phyloP scores from a whole-genome alignment of 2,329 filamentous ascomycete species.

The Xylariaceae sp. region DNA sequence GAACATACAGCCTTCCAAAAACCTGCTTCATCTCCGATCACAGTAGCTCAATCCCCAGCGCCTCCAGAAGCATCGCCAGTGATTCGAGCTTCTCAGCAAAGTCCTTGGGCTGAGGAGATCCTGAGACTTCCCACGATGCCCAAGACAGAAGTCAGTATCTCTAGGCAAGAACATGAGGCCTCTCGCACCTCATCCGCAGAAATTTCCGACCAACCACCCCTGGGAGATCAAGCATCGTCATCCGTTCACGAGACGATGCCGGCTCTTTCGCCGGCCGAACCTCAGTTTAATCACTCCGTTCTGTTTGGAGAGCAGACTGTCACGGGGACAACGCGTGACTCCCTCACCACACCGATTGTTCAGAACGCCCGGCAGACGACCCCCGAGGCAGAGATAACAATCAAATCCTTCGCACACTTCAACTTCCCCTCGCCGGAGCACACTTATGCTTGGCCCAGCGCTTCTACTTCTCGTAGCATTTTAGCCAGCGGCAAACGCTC shows the following conservation, averaged over 20 bases:
- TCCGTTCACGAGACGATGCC: not conserved
- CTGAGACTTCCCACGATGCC: not conserved
- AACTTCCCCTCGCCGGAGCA: constrained; percentile 48
- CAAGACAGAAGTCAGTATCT: no score
- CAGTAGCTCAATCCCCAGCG: constrained; percentile 10
- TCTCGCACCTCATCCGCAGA: no score
- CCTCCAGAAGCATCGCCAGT: constrained; percentile 6
- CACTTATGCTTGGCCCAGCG: constrained; percentile 14
- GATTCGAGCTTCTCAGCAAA: constrained; percentile 29
- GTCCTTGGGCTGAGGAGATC: constrained; percentile 27
- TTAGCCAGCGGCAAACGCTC: constrained; percentile 16
- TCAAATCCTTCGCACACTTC: constrained; percentile 53
- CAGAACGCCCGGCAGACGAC: constrained; percentile 34
- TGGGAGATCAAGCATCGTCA: not conserved
- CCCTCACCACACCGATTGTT: constrained; percentile 26
- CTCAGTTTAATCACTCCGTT: not conserved
- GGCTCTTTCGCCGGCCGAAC: not conserved
- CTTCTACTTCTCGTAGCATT: constrained; percentile 20
- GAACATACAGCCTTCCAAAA: not conserved
- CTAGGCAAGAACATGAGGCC: no score
- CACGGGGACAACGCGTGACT: not conserved
- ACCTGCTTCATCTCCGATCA: constrained; percentile 2
- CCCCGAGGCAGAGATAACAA: constrained; percentile 46
- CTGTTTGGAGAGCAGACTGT: not conserved
- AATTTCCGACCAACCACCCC: no score